phyloP scores from a whole-genome alignment of 2,329 filamentous ascomycete genomes.

The Aspergillus pseudotamarii region DNA sequence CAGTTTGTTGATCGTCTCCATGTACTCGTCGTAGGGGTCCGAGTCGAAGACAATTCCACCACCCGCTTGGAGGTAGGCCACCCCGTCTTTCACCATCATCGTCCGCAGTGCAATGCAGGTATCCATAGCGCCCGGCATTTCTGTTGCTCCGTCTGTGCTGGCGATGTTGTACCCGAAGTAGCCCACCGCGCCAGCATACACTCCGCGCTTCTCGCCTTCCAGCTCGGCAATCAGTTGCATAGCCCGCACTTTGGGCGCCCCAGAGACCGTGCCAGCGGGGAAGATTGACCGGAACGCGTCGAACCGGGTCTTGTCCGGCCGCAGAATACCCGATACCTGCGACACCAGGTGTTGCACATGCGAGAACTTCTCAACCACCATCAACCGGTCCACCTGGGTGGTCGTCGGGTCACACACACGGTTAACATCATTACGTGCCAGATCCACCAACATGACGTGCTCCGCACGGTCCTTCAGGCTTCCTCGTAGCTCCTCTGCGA shows the following conservation, averaged over 20 bases:
- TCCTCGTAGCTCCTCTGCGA: conserved; percentile 74
- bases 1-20: conserved; percentile 97
- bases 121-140: conserved; percentile 85
- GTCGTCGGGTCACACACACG: conserved; percentile 88
- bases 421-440: conserved; percentile 95
- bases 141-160: conserved; percentile 60
- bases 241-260: conserved; percentile 91
- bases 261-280: conserved; percentile 92
- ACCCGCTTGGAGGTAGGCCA: conserved; percentile 84
- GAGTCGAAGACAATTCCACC: conserved; percentile 95
- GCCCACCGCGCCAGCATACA: conserved; percentile 94
- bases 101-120: conserved; percentile 82
- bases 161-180: conserved; percentile 90
- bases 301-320: conserved; percentile 82
- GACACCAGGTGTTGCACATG: conserved; percentile 97
- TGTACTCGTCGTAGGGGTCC: conserved; percentile 86
- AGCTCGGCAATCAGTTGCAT: conserved; percentile 98
- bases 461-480: conserved; percentile 91
- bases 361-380: conserved; percentile 92
- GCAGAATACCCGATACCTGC: conserved; percentile 88
- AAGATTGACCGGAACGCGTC: conserved; percentile 97
- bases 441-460: conserved; percentile 96
- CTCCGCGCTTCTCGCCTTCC: conserved; percentile 88
- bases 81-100: conserved; percentile 89
- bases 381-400: conserved; percentile 87